These are phyloP conservation scores for Prillingera fragicola DNA, from an alignment of 1,284 basidiomycete genomes.

Conservation along the genomic window DNA sequence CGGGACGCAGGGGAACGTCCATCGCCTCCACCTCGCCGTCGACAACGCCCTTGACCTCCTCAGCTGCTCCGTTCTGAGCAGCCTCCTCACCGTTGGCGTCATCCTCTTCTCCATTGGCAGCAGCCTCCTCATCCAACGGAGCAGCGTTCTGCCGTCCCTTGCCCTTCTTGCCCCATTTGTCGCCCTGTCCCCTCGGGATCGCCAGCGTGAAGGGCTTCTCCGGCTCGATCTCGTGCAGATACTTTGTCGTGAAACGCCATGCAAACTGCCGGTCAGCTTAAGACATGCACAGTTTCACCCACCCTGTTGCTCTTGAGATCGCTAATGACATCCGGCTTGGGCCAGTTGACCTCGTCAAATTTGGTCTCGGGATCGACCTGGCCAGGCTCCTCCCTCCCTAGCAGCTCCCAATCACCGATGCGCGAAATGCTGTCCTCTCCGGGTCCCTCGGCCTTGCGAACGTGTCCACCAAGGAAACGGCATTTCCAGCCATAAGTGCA, in stretches of 20 bases:
- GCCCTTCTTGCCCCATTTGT: slow-evolving; percentile 12
- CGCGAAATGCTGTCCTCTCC: slow-evolving; percentile 4
- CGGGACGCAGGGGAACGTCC: slow-evolving; percentile 56
- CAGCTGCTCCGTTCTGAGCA: slow-evolving; percentile 33
- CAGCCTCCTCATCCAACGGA: slow-evolving; percentile 21
- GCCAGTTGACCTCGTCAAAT: slow-evolving; percentile 71
- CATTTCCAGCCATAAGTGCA: slow-evolving; percentile 87
- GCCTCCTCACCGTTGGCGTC: slow-evolving; percentile 28
- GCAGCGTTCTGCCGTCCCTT: slow-evolving; percentile 37
- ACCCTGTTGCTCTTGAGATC: slow-evolving; percentile 64
- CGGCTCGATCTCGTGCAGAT: slow-evolving; percentile 57
- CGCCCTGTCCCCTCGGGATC: slow-evolving; percentile 4
- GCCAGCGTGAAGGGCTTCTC: slow-evolving; percentile 43
- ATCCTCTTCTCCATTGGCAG: slow-evolving; percentile 22
- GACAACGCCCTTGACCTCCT: slow-evolving; percentile 38
- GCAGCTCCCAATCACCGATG: slow-evolving; percentile 34
- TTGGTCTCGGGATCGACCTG: slow-evolving; percentile 65
- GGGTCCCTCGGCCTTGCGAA: slow-evolving; percentile 28
- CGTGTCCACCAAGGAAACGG: slow-evolving; percentile 77
- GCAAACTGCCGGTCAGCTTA: slow-evolving; percentile 42
- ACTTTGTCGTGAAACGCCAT: slow-evolving; percentile 66
- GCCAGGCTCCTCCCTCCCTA: slow-evolving; percentile 51
- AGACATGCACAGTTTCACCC: slow-evolving; percentile 18
- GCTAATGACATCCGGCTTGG: slow-evolving; percentile 57
- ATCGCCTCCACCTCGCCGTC: slow-evolving; percentile 34